phyloP scores from a whole-genome alignment of 768 basidiomycete species.

The Lyophyllum shimeji region DNA sequence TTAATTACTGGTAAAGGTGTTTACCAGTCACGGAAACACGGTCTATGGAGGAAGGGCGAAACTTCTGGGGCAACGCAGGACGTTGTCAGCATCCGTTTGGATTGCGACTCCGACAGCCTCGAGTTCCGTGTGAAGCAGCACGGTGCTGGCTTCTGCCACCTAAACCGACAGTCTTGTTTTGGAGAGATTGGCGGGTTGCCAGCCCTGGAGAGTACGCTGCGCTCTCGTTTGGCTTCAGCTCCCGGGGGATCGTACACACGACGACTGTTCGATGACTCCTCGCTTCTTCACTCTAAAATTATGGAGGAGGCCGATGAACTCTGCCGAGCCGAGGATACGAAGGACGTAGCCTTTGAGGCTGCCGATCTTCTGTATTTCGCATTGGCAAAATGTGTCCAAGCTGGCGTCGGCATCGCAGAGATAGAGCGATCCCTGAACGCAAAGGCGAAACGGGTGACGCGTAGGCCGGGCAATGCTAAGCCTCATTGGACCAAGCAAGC shows the following conservation, averaged over 20 bases:
- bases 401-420: slow-evolving; percentile 80
- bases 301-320: slow-evolving; percentile 99
- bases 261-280: slow-evolving; percentile 78
- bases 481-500: slow-evolving; percentile 60
- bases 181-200: slow-evolving; percentile 77
- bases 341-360: slow-evolving; percentile 91
- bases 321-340: slow-evolving; percentile 74
- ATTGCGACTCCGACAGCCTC: slow-evolving; percentile 92
- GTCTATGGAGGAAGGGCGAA: slow-evolving; percentile 96
- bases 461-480: slow-evolving; percentile 92
- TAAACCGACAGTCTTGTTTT: slow-evolving; percentile 86
- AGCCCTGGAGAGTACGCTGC: slow-evolving; percentile 78
- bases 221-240: slow-evolving; percentile 67
- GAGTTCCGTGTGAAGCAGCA: slow-evolving; percentile 90
- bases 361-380: slow-evolving; percentile 95
- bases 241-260: slow-evolving; percentile 93
- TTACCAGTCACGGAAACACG: slow-evolving; percentile 95
- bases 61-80: slow-evolving; percentile 94
- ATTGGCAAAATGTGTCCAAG: slow-evolving; percentile 77
- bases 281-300: slow-evolving; percentile 88
- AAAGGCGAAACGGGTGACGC: slow-evolving; percentile 84
- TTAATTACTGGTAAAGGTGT: slow-evolving; percentile 89
- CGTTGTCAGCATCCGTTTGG: slow-evolving; percentile 75
- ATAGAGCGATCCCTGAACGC: slow-evolving; percentile 81
- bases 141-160: slow-evolving; percentile 92